Evolutionary conservation across 805 yeast species (phyloP), one percentile per base, ranked within the genome.

Genomic region (Starmera dryadoides): DNA sequence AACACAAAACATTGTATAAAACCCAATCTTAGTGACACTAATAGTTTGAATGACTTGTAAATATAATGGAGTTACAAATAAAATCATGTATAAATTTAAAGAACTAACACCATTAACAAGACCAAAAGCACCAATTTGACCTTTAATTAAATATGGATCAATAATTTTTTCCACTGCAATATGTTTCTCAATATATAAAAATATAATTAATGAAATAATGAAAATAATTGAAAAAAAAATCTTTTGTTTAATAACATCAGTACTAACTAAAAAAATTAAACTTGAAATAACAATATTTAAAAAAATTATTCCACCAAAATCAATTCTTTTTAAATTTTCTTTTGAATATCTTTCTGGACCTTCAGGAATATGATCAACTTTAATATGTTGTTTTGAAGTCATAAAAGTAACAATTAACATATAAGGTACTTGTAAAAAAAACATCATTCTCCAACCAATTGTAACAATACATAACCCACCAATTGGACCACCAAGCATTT

Each of bases 371-470:
- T 55, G 59, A 2, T 46, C 54, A 4, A 52, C 52, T 33, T 39
- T 49, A 44, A 53, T 59, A 15, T 67, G 69, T 20, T 67, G 42
- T 32, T 60, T 48, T 58, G 51, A 25, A 2, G 54, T 56, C 6
- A 66, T 53, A 7, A 51, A 18, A 25, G 58, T 43, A 29, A 57
- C 50, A 1, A 48, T 18, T 2, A 55, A 4, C 17, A 67, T 52
- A 29, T 63, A 46, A 1, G 74, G 74, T 6, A 64, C 64, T 42
- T 69, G 73, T 2, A 60, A 40, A 0, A 58, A 54, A 50, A 68
- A 69, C 66, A 67, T 64, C 63, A 65, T 60, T 48, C 72, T 59
- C 69, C 73, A 68, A 5, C 73, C 73, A 41, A 61, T 55, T 6
- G 55, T 49, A 1, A 59, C 56, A 11, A 68, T 46, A 34, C 63